Base-by-base conservation (phyloP, 148 eudicot genomes). In the Dysphania ambrosioides region DNA sequence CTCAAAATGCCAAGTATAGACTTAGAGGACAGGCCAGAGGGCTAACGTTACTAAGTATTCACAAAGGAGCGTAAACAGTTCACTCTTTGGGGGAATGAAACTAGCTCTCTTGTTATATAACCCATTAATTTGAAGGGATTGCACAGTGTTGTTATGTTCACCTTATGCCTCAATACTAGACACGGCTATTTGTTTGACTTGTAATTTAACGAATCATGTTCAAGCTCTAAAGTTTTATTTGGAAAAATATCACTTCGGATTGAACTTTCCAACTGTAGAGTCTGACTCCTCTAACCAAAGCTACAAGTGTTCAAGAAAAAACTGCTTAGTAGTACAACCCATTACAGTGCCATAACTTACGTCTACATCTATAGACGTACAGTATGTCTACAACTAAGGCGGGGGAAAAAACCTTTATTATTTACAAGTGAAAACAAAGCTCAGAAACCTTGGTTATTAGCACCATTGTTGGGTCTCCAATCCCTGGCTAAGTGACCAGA, bases 391-490 rank as follows among this genome's bases (percentile, higher is more conserved):
- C n/a, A n/a, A n/a, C n/a, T 72, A 59, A 1, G 21, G 16, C 13
- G 26, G 34, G 21, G 23, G 16, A 1, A 58, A 32, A 7, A 72
- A 32, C 18, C n/a, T 8, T 19, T 19, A 63, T 31, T 71, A 75
- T 65, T 64, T 75, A 79, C 77, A 74, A 3, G 35, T 16, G 15
- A 19, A 6, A n/a, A 34, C 1, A 1, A 30, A 69, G 71, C 68
- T 81, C 84, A 82, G 66, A 29, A 73, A 24, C 83, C 87, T 77
- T 79, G 76, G 13, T 81, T 75, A 68, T 81, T 65, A 7, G 51
- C 75, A 59, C 34, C 23, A 26, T 66, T 66, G 56, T 81, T 80
- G 38, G 66, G 49, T 75, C 87, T 79, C 81, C 86, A 65, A 34
- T 81, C 80, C 61, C 67, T 11, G 23, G 69, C 51, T 13, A 34